Percentiles rank a stretch among this genome's conserved stretches.
These are phyloP conservation scores for Hypoxylon crocopeplum DNA, from an alignment of 495 filamentous ascomycete genomes.

Conservation along the genomic window DNA sequence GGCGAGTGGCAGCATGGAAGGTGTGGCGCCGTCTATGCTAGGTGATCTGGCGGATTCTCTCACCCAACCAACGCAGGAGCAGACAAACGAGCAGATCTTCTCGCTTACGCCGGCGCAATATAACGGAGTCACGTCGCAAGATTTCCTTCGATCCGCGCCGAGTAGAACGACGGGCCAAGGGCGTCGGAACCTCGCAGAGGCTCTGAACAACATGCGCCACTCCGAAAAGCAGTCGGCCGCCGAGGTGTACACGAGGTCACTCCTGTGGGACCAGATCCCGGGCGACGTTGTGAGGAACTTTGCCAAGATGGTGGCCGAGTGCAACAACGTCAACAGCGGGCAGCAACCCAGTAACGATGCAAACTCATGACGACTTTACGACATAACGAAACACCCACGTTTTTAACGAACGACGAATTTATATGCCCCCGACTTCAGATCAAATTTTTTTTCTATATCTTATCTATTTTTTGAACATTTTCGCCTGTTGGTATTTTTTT, in stretches of 20 bases:
- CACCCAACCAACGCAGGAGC: conserved; percentile 78
- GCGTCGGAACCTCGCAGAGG: conserved; percentile 80
- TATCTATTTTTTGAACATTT: conserved; percentile 26
- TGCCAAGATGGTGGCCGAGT: conserved; percentile 80
- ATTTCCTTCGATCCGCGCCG: conserved; percentile 63
- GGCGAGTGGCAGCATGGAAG: conserved; percentile 58
- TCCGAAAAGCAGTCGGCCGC: conserved; percentile 70
- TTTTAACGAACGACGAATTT: conserved; percentile 18
- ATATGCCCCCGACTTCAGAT: conserved; percentile 2
- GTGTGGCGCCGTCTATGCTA: conserved; percentile 67
- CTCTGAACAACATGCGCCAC: conserved; percentile 78
- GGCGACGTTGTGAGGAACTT: conserved; percentile 92
- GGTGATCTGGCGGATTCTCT: conserved; percentile 78
- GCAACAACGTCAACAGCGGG: conserved; percentile 44
- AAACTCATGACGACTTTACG: conserved; percentile 46
- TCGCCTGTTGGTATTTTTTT: conserved; percentile 34
- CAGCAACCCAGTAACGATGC: conserved; percentile 44
- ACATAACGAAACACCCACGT: conserved; percentile 27
- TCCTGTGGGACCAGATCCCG: conserved; percentile 95
- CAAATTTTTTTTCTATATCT: conserved; percentile 5
- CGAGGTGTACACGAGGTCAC: conserved; percentile 89
- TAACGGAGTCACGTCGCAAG: conserved; percentile 78
- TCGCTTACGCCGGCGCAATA: conserved; percentile 86
- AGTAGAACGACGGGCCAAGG: conserved; percentile 58
- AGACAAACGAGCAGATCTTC: conserved; percentile 90